Base-by-base conservation (phyloP, 805 yeast species). In the Myxozyma geophila region DNA sequence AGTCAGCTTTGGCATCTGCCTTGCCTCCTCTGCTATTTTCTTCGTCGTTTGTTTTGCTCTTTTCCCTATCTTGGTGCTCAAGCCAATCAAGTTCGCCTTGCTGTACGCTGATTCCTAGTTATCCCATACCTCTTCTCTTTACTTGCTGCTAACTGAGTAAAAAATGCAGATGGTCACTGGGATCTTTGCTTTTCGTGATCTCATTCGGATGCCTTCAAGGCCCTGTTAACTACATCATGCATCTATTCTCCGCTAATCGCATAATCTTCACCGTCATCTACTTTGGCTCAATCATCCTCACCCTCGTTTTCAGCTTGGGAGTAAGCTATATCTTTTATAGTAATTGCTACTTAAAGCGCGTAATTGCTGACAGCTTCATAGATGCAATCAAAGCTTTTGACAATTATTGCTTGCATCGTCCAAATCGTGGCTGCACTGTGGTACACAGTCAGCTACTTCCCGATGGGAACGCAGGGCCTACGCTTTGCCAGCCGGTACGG, bases 141-240 rank as follows among this genome's bases (percentile, higher is more conserved):
- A 19, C 7, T 33, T 35, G 17, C 36, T 17, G 17, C 87, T 17
- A 4, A n/a, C 10, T 13, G 12, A 28, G 5, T 28, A 28, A 3
- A 28, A 28, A 28, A 28, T 40, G n/a, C 36, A 64, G 69, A 21
- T 95, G 99, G 98, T 86, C 97, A 1, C 79, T 93, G 77, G 99
- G 98, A 0, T 89, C 96, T 1, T 73, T 95, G 13, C 77, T 95
- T 51, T 93, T 95, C 76, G 90, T 95, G 19, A 74, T 90, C 6
- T 90, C 97, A 41, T 95, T 95, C 77, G 98, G 97, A 1, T 85
- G 91, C 19, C 78, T 93, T 23, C 97, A 92, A 78, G 99, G 99
- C 0, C 98, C 98, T 0, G 81, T 85, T n/a, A 86, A 87, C 41
- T 95, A 91, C 74, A 66, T 85, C 48, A 79, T 80, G 54, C 98